These are phyloP conservation scores for Eucalyptus tenuipes DNA, from an alignment of 345 rosid species.

Conservation along the genomic window DNA sequence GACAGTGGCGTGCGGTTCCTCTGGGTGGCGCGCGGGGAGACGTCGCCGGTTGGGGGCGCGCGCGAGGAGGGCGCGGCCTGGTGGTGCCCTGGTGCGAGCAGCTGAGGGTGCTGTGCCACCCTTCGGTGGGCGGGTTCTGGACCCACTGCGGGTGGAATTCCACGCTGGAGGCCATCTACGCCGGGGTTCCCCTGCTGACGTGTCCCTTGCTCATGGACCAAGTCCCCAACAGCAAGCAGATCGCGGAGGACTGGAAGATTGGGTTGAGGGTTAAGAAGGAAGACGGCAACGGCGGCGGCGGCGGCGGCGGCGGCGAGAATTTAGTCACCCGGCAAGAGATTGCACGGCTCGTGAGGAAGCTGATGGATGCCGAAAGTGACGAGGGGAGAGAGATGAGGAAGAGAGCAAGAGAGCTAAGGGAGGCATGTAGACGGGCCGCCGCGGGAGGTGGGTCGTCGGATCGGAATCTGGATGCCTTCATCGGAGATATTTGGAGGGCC, in stretches of 20 bases:
- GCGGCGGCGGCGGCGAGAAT: not conserved
- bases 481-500: not conserved
- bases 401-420: not conserved
- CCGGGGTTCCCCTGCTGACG: slow-evolving; percentile 19
- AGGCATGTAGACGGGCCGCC: slow-evolving; percentile 1
- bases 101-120: slow-evolving; percentile 11
- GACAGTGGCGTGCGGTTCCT: slow-evolving; percentile 13
- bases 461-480: slow-evolving; percentile 4
- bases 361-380: slow-evolving; percentile 2
- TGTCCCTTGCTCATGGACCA: slow-evolving; percentile 17
- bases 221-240: slow-evolving; percentile 1
- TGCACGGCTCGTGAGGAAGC: not conserved
- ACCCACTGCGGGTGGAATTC: slow-evolving; percentile 30
- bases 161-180: slow-evolving; percentile 7
- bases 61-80: not conserved
- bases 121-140: slow-evolving; percentile 10
- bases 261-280: slow-evolving; percentile 4
- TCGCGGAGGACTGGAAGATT: slow-evolving; percentile 10
- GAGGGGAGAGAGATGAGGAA: slow-evolving; percentile 8
- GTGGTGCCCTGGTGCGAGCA: slow-evolving; percentile 19
- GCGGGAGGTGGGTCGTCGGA: slow-evolving; percentile 6
- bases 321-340: slow-evolving; percentile 1
- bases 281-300: not conserved
- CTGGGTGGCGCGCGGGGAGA: slow-evolving; percentile 22
- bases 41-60: not conserved